A percentile compares a stretch with the other conserved stretches of the same genome.
phyloP scores from a whole-genome alignment of 768 basidiomycete genomes.

The Xerocomellus intermedius region DNA sequence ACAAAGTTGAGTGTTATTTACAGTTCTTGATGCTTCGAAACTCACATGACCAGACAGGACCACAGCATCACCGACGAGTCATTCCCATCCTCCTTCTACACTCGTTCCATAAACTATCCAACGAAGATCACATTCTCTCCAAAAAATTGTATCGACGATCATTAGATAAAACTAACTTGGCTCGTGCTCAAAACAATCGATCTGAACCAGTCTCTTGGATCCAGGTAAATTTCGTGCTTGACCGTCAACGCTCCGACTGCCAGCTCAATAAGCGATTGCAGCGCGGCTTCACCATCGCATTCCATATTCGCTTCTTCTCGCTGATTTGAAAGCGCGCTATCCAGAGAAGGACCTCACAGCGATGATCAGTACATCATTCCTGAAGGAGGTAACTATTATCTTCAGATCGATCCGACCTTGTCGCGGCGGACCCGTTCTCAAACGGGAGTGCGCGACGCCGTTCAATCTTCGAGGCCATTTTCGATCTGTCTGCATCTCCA shows the following conservation, averaged over 20 bases:
- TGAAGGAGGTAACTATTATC: constrained; percentile 11
- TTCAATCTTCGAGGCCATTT: constrained; percentile 14
- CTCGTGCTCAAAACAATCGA: neutral
- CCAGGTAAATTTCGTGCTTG: neutral
- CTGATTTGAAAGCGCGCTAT: constrained; percentile 1
- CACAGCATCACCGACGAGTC: neutral
- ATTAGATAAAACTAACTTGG: neutral
- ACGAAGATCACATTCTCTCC: neutral
- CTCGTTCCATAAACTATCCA: neutral
- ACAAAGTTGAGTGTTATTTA: constrained; percentile 4
- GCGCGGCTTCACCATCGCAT: neutral
- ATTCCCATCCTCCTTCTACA: neutral
- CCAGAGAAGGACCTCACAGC: neutral
- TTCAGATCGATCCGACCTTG: constrained; percentile 22
- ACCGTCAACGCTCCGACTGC: neutral
- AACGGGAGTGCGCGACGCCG: constrained; percentile 6
- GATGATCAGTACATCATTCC: constrained; percentile 14
- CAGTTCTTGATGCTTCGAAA: neutral
- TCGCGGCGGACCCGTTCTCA: constrained; percentile 13
- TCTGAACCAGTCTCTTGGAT: neutral
- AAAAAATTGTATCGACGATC: neutral
- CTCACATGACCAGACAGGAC: neutral
- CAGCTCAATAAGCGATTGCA: neutral
- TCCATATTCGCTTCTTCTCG: neutral
- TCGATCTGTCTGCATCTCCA: constrained; percentile 5